Evolutionary conservation across 1,139 yeast genomes (phyloP), one percentile per base, ranked within the genome.

Genomic region (Kurtzmaniella natalensis): DNA sequence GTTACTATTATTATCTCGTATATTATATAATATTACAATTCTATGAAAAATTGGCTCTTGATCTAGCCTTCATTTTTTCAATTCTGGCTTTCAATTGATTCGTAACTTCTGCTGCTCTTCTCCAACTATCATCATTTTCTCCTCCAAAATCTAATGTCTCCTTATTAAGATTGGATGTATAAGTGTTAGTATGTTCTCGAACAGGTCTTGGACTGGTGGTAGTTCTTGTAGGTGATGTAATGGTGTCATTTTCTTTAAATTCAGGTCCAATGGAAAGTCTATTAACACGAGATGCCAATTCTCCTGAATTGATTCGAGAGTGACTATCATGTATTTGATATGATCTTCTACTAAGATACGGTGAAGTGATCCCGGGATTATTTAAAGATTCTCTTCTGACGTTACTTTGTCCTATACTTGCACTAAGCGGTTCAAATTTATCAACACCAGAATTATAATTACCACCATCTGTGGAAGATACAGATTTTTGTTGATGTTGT

Each of bases 81-180:
- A 89, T 88, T 44, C 96, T 64, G 1, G 88, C 95, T 53, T 83
- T 83, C 51, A 85, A 69, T 54, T 84, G 94, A 11, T 78, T 76
- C 1, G 96, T 88, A 10, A 87, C 94, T 45, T 85, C 95, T 0
- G 94, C 92, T 0, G 96, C 96, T 34, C 92, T 73, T 48, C 74
- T 76, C 96, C 96, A 88, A 46, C 82, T 78, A 38, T 84, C 94
- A 45, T 79, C 86, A 35, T 70, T 72, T 6, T 26, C 29, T 26
- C 69, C 61, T 35, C 69, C 72, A 32, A 63, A 44, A 19, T 47
- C 53, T 25, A 42, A 32, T 5, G 50, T 38, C 39, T 63, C 47
- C 48, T 55, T 46, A 3, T 44, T 31, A 7, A 43, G 23, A 19
- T 28, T 18, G 26, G 37, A 30, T 20, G 39, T 29, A 40, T 34